Evolutionary conservation across 2,329 filamentous ascomycete species (phyloP).

Genomic region (Pseudopyricularia cyperi): DNA sequence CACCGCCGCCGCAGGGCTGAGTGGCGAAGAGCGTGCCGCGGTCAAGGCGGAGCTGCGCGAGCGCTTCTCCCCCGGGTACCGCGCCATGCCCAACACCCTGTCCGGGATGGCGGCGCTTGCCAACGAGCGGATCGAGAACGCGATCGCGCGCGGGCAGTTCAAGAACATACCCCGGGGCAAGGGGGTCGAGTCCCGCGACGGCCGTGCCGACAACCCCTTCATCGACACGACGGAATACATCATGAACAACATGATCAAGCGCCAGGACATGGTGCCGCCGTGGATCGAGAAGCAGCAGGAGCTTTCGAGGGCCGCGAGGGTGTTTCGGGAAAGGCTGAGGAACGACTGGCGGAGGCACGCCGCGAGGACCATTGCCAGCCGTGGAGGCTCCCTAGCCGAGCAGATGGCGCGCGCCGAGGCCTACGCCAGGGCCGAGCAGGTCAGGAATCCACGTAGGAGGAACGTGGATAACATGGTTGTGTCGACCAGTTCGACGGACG

Average conservation of each 20-base stretch:
- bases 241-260: conserved; percentile 97
- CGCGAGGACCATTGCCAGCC: conserved; percentile 62
- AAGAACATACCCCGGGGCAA: conserved; percentile 69
- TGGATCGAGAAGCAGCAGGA: conserved; percentile 99
- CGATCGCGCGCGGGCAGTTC: conserved; percentile 85
- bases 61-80: conserved; percentile 60
- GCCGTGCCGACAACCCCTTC: conserved; percentile 74
- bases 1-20: conserved; percentile 35
- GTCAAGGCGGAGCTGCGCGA: conserved; percentile 65
- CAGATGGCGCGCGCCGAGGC: conserved; percentile 60
- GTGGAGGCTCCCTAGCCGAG: conserved; percentile 59
- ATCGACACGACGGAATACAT: conserved; percentile 96
- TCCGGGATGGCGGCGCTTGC: conserved; percentile 71
- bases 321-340: conserved; percentile 63
- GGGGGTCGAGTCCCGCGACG: conserved; percentile 61
- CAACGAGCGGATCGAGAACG: conserved; percentile 83
- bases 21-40: conserved; percentile 59
- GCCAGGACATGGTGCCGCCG: conserved; percentile 86
- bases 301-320: conserved; percentile 51
- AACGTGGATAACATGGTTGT: conserved; percentile 33
- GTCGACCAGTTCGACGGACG: conserved; percentile 31
- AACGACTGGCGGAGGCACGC: conserved; percentile 79
- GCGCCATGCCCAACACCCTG: conserved; percentile 63
- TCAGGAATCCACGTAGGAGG: conserved; percentile 43
- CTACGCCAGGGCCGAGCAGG: conserved; percentile 63